phyloP scores from a whole-genome alignment of 495 filamentous ascomycete species.

The Collariella sp. region DNA sequence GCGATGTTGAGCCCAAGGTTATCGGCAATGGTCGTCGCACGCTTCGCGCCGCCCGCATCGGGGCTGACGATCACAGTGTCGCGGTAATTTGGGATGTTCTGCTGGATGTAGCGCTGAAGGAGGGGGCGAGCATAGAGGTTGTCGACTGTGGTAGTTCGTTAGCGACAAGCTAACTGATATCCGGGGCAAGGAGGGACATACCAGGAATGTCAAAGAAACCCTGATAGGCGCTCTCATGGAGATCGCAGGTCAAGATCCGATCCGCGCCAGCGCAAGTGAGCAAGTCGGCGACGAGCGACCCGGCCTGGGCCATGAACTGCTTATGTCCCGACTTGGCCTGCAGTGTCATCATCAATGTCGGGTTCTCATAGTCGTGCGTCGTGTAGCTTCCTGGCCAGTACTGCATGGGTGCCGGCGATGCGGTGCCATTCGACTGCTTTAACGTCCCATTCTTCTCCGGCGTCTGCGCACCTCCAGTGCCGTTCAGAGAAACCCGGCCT shows the following conservation, averaged over 20 bases:
- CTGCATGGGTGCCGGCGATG: background rate
- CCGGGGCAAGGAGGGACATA: background rate
- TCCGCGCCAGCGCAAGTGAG: conserved; percentile 92
- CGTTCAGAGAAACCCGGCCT: conserved; percentile 22
- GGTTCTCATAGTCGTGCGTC: conserved; percentile 51
- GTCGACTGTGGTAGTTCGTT: conserved; percentile 49
- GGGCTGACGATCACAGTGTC: conserved; percentile 90
- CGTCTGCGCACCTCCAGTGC: background rate
- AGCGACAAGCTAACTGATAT: background rate
- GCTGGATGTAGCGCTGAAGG: conserved; percentile 82
- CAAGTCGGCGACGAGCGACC: conserved; percentile 87
- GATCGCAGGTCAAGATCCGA: conserved; percentile 91
- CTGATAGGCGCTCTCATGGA: conserved; percentile 68
- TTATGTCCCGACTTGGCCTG: conserved; percentile 82
- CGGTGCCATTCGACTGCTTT: background rate
- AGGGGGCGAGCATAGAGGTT: conserved; percentile 87
- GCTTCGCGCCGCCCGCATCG: conserved; percentile 92
- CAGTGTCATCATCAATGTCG: conserved; percentile 48
- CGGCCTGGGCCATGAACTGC: conserved; percentile 95
- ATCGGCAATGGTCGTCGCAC: conserved; percentile 95
- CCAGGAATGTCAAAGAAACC: conserved; percentile 92
- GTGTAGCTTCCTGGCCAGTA: conserved; percentile 27
- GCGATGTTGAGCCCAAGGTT: conserved; percentile 87
- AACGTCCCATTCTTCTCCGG: background rate
- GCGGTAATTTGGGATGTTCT: conserved; percentile 76